Evolutionary conservation across 164 flowering plant genomes (phyloP).

Genomic region (Akebia trifoliata): DNA sequence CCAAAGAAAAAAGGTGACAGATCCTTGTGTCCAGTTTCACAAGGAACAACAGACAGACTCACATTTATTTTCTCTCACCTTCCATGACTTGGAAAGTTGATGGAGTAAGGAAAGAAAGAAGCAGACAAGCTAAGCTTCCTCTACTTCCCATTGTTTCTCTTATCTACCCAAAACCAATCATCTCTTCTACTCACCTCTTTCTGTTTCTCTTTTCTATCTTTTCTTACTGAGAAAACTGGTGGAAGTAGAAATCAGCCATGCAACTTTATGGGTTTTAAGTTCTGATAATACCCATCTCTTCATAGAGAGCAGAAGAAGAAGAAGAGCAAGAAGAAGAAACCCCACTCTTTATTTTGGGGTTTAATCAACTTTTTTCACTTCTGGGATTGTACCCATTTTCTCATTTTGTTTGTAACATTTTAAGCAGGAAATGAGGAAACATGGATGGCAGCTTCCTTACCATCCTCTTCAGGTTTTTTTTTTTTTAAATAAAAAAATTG

Average conservation of each 20-base stretch:
- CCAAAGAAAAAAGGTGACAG: neutral
- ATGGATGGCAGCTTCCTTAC: conserved; percentile 98
- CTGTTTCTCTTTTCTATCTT: neutral
- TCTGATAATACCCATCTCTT: conserved; percentile 1
- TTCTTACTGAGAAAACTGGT: neutral
- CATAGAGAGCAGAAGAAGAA: neutral
- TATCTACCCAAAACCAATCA: neutral
- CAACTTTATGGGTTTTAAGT: conserved; percentile 4
- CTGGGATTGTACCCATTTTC: conserved; percentile 3
- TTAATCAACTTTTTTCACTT: neutral
- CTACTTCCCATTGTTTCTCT: neutral
- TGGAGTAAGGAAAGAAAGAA: neutral
- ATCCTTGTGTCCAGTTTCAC: neutral
- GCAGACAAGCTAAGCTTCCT: conserved; percentile 4
- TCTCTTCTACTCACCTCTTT: neutral
- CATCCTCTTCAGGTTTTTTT: conserved; percentile 88
- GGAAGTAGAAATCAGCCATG: conserved; percentile 1
- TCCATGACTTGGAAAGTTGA: neutral
- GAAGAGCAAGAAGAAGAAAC: neutral
- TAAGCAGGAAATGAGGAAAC: conserved; percentile 71
- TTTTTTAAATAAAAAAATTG: neutral
- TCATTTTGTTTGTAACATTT: conserved; percentile 4
- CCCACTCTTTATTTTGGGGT: conserved; percentile 2
- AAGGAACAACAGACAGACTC: neutral
- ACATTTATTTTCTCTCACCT: neutral